Evolutionary conservation across 2,329 filamentous ascomycete species (phyloP), one percentile per base, ranked within the genome.

Genomic region (Lachnellula arida): DNA sequence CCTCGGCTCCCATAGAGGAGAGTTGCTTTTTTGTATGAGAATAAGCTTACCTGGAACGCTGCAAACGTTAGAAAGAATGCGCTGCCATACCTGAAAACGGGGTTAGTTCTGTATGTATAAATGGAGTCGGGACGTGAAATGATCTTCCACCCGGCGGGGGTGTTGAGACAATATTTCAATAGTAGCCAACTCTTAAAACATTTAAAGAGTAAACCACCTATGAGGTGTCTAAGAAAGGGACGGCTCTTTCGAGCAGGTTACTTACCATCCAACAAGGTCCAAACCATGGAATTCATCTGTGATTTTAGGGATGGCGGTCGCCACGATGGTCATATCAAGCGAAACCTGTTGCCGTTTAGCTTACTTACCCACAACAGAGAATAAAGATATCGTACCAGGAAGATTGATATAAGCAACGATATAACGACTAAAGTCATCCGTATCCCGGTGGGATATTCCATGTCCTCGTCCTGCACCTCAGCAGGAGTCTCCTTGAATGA

Each of bases 271-370:
- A 12, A 77, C 59, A 70, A 68, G 15, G 71, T 76, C 69, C 73
- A 74, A 60, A 75, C 75, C 28, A 74, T 80, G 65, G 78, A 81
- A 66, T 72, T 78, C 50, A 32, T 68, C 75, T 1, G 80, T 81
- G 63, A 82, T 81, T 58, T 77, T 78, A 9, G 80, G 80, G 42
- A 82, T 81, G 9, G 79, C 80, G 0, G 79, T 81, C 4, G 78
- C 78, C n/a, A 82, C 75, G 54, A 82, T 82, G 14, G 78, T 81
- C 75, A 78, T 66, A 51, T 73, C 71, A 32, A 71, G 54, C 23
- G 66, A 59, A 23, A 68, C 63, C 65, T 66, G 35, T 8, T 1
- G 32, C n/a, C 19, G 8, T 28, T 23, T 51, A 43, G 11, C 19
- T 15, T 42, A 12, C 34, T 60, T 49, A 63, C 53, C 3, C 14